These are phyloP conservation scores for Escallonia herrerae DNA, from an alignment of 129 eudicot species.

Conservation along the genomic window DNA sequence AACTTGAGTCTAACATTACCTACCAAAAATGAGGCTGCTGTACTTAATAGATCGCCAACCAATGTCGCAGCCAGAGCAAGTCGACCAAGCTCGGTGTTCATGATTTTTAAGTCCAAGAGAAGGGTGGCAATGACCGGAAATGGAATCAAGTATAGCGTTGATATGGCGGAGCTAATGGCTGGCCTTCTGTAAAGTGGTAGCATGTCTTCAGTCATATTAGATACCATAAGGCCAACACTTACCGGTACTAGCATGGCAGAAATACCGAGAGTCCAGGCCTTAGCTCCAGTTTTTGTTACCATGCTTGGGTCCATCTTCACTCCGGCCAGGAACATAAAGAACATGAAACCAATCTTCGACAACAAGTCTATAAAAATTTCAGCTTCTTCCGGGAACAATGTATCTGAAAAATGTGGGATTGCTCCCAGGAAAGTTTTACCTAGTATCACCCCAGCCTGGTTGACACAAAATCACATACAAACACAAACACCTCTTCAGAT, in stretches of 20 bases:
- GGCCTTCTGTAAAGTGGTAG: background rate
- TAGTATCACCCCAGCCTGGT: conserved; percentile 34
- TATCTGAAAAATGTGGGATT: background rate
- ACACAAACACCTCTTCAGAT: no score
- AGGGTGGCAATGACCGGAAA: conserved; percentile 35
- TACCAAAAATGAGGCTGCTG: background rate
- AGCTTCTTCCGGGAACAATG: conserved; percentile 25
- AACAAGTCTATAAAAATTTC: conserved; percentile 23
- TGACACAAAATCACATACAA: background rate
- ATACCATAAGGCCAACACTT: background rate
- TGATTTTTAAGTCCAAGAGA: conserved; percentile 46
- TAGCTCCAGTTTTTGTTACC: conserved; percentile 19
- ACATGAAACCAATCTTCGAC: conserved; percentile 31
- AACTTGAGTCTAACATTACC: background rate
- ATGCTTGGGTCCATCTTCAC: conserved; percentile 31
- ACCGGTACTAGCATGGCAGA: conserved; percentile 13
- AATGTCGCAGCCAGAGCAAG: conserved; percentile 36
- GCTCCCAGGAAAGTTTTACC: conserved; percentile 30
- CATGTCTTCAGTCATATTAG: background rate
- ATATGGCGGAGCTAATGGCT: background rate
- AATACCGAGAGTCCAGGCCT: conserved; percentile 25
- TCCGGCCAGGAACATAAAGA: conserved; percentile 34
- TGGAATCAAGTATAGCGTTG: background rate
- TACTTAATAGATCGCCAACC: conserved; percentile 27
- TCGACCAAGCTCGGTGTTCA: conserved; percentile 51